A percentile compares a stretch with the other conserved stretches of the same genome.
Evolutionary conservation across 2,329 filamentous ascomycete species (phyloP).

Genomic region (Colletotrichum agaves): DNA sequence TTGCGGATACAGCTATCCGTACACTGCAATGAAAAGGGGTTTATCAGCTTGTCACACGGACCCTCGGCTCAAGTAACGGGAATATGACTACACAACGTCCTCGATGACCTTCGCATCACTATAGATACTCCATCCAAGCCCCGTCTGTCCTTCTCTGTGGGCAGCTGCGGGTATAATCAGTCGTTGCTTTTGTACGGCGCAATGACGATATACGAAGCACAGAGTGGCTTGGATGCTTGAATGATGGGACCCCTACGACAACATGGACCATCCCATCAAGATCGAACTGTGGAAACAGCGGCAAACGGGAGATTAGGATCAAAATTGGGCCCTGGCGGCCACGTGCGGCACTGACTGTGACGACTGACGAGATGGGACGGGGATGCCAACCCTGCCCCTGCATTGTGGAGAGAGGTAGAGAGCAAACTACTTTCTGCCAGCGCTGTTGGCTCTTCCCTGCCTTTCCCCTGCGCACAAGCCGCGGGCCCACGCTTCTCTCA

Average conservation of each 20-base stretch:
- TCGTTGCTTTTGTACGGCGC: neutral
- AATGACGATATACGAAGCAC: constrained; percentile 31
- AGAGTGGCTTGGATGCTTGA: constrained; percentile 5
- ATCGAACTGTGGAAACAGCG: constrained; percentile 10
- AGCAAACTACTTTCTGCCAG: constrained; percentile 25
- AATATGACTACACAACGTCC: neutral
- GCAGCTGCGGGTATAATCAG: too few species aligned
- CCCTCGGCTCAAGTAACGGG: neutral
- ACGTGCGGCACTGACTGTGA: constrained; percentile 41
- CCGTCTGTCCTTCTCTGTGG: too few species aligned
- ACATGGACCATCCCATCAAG: constrained; percentile 17
- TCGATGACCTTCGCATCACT: neutral
- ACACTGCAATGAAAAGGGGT: constrained; percentile 19
- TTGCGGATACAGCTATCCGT: neutral
- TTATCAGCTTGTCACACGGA: neutral
- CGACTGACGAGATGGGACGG: constrained; percentile 33
- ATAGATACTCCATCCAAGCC: too few species aligned
- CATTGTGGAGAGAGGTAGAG: constrained; percentile 19
- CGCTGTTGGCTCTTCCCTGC: constrained; percentile 7
- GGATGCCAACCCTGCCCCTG: constrained; percentile 33
- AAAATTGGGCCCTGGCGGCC: constrained; percentile 43
- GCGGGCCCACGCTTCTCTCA: constrained; percentile 17
- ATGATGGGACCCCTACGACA: neutral
- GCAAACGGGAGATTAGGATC: constrained; percentile 42
- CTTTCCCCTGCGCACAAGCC: constrained; percentile 27